phyloP scores from a whole-genome alignment of 768 basidiomycete species.

The Termitomyces heimii region DNA sequence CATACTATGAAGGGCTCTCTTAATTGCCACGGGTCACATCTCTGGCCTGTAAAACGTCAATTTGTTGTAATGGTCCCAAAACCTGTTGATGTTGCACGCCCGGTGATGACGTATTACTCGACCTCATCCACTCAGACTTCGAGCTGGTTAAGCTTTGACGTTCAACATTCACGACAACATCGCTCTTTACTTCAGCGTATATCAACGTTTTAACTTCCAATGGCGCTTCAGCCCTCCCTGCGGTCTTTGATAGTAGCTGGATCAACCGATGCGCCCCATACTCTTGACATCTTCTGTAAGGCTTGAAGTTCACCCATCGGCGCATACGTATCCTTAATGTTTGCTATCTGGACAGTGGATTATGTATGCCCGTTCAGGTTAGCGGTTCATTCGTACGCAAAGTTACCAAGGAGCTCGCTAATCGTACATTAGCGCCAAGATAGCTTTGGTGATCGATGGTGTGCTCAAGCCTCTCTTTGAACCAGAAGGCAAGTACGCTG shows the following conservation, averaged over 20 bases:
- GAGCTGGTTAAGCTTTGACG: background rate
- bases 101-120: background rate
- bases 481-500: constrained; percentile 55
- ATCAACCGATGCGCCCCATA: constrained; percentile 55
- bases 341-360: constrained; percentile 49
- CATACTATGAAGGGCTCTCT: too few species aligned
- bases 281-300: constrained; percentile 75
- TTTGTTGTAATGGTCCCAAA: too few species aligned
- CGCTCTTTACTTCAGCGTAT: background rate
- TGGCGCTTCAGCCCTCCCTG: constrained; percentile 79
- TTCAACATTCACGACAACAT: background rate
- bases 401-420: background rate
- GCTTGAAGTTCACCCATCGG: background rate
- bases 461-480: constrained; percentile 56
- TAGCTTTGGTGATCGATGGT: constrained; percentile 51
- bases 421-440: constrained; percentile 42
- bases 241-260: constrained; percentile 62
- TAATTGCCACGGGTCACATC: too few species aligned
- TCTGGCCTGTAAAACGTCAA: too few species aligned
- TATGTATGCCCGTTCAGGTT: constrained; percentile 85
- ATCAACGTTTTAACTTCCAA: constrained; percentile 17
- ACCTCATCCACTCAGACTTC: background rate
- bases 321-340: background rate
- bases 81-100: background rate
- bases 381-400: background rate